Conservation (phyloP, 345 rosid genomes). For the Populus tremula region DNA sequence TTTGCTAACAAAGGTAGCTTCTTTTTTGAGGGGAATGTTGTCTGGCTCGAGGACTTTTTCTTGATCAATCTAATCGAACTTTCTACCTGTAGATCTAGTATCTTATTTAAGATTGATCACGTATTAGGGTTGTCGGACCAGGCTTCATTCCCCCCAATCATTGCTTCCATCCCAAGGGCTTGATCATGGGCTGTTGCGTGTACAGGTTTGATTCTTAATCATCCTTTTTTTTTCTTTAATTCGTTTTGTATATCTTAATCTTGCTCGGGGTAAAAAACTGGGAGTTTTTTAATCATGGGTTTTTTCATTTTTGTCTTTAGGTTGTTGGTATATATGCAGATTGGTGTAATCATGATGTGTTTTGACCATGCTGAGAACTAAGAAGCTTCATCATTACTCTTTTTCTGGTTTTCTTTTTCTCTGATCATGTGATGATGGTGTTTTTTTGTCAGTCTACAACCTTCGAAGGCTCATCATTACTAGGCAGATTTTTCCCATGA, state of each 20-base stretch:
- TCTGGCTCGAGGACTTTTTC: slow-evolving; percentile 83
- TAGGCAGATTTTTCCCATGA: slow-evolving; percentile 32
- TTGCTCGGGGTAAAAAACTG: neutral
- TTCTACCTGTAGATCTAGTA: slow-evolving; percentile 21
- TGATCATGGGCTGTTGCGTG: slow-evolving; percentile 13
- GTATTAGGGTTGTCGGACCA: slow-evolving; percentile 81
- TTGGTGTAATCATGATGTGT: slow-evolving; percentile 23
- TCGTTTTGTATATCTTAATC: neutral
- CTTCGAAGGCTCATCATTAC: slow-evolving; percentile 24
- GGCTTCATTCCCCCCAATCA: slow-evolving; percentile 98
- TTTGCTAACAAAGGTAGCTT: slow-evolving; percentile 28
- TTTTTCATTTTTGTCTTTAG: slow-evolving; percentile 7
- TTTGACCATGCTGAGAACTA: slow-evolving; percentile 17
- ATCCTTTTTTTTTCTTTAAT: neutral
- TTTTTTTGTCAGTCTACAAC: slow-evolving; percentile 15
- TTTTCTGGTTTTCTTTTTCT: slow-evolving; percentile 16
- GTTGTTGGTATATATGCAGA: neutral
- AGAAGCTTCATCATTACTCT: slow-evolving; percentile 56
- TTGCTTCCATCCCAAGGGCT: slow-evolving; percentile 32
- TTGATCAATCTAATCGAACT: slow-evolving; percentile 15
- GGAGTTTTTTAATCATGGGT: slow-evolving; percentile 6
- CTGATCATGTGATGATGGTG: slow-evolving; percentile 33
- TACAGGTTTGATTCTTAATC: slow-evolving; percentile 35
- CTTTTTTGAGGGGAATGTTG: slow-evolving; percentile 90
- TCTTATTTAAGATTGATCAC: slow-evolving; percentile 10